Percentiles rank a stretch among this genome's conserved stretches.
Conservation (phyloP, 2,329 filamentous ascomycete species). For the Aspergillus persii region DNA sequence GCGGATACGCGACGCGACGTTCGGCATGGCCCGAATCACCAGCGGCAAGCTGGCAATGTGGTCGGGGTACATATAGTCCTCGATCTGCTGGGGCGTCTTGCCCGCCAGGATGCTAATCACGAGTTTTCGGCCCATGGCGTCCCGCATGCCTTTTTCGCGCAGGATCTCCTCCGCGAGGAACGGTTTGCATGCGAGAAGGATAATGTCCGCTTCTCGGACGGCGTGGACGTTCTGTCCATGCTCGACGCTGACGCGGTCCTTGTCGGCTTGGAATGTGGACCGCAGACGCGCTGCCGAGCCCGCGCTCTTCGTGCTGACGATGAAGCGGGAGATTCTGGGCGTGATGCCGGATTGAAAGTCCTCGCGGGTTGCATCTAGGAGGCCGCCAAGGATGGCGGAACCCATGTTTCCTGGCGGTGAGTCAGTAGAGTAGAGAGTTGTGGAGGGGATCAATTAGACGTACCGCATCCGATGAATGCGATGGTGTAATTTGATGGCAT, state of each 20-base stretch:
- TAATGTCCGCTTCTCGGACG: slow-evolving; percentile 35
- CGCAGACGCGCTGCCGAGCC: slow-evolving; percentile 34
- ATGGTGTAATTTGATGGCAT: slow-evolving; percentile 6
- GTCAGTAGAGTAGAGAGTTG: neutral
- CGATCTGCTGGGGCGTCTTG: slow-evolving; percentile 38
- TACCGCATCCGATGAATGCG: slow-evolving; percentile 21
- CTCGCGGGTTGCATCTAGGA: slow-evolving; percentile 27
- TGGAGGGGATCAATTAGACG: neutral
- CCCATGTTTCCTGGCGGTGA: slow-evolving; percentile 34
- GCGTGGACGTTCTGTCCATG: slow-evolving; percentile 37
- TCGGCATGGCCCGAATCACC: slow-evolving; percentile 46
- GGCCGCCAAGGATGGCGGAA: slow-evolving; percentile 36
- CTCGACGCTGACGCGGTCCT: slow-evolving; percentile 28
- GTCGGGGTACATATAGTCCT: slow-evolving; percentile 26
- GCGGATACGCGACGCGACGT: slow-evolving; percentile 45
- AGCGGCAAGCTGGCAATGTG: slow-evolving; percentile 7
- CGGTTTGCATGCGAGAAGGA: slow-evolving; percentile 50
- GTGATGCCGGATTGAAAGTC: neutral
- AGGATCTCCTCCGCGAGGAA: slow-evolving; percentile 43
- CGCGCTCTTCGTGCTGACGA: slow-evolving; percentile 41
- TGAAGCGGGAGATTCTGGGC: slow-evolving; percentile 26
- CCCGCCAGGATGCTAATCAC: slow-evolving; percentile 52
- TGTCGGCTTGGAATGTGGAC: slow-evolving; percentile 26
- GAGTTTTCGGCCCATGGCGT: slow-evolving; percentile 45
- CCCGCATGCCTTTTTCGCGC: slow-evolving; percentile 30